Conservation (phyloP, 306 rosid genomes). For the Castanea crenata region DNA sequence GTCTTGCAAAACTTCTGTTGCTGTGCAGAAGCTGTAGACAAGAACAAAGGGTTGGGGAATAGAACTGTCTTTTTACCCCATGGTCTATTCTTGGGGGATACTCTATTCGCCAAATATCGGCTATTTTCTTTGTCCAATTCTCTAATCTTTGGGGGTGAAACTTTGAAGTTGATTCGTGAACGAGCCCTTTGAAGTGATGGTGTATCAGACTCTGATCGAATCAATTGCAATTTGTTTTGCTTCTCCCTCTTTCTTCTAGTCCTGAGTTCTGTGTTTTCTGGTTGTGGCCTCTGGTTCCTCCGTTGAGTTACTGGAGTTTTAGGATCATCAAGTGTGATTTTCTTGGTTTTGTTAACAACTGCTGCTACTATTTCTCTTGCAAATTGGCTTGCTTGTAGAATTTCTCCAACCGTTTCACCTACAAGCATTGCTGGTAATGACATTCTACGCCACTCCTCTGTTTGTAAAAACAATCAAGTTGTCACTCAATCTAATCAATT, state of each 20-base stretch:
- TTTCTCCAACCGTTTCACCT: conserved; percentile 85
- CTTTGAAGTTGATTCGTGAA: conserved; percentile 79
- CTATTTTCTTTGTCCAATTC: conserved; percentile 58
- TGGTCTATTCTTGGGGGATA: conserved; percentile 78
- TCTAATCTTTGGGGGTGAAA: conserved; percentile 76
- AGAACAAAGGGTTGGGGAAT: conserved; percentile 92
- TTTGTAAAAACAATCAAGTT: background rate
- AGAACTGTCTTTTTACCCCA: conserved; percentile 84
- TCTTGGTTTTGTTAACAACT: conserved; percentile 32
- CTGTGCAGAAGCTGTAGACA: conserved; percentile 42
- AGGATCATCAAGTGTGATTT: conserved; percentile 53
- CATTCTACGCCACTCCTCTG: conserved; percentile 89
- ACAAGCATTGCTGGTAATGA: conserved; percentile 95
- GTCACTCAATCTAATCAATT: background rate
- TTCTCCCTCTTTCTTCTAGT: conserved; percentile 84
- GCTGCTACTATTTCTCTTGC: conserved; percentile 71
- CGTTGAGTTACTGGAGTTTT: conserved; percentile 68
- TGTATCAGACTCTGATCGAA: conserved; percentile 28
- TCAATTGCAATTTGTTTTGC: conserved; percentile 44
- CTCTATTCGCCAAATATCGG: conserved; percentile 64
- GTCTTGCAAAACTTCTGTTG: conserved; percentile 66
- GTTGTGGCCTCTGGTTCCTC: conserved; percentile 37
- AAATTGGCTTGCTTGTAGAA: conserved; percentile 80
- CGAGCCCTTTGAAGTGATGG: conserved; percentile 71
- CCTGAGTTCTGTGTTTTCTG: conserved; percentile 68